Evolutionary conservation across 108 stramenopile genomes (phyloP).

Genomic region (Nitzschia palea): DNA sequence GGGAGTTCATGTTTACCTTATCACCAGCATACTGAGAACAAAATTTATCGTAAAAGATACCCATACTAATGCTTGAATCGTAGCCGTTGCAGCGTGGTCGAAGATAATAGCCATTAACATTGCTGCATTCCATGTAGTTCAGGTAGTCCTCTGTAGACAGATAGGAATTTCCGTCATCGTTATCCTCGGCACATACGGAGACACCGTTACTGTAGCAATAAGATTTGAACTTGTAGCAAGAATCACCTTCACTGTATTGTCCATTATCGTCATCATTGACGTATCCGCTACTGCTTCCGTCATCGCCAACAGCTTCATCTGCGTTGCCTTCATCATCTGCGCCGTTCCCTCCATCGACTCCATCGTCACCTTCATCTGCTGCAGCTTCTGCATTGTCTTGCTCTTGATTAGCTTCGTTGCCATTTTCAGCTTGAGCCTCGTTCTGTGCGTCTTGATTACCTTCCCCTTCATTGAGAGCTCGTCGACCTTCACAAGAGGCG

Average conservation of each 20-base stretch:
- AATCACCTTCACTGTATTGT: slow-evolving; percentile 5
- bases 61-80: slow-evolving; percentile 43
- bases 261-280: slow-evolving; percentile 25
- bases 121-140: slow-evolving; percentile 48
- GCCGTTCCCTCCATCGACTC: not conserved
- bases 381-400: slow-evolving; percentile 15
- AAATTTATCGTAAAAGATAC: slow-evolving; percentile 57
- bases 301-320: slow-evolving; percentile 12
- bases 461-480: slow-evolving; percentile 8
- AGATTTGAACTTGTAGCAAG: slow-evolving; percentile 23
- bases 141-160: slow-evolving; percentile 28
- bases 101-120: slow-evolving; percentile 45
- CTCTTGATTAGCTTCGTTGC: slow-evolving; percentile 23
- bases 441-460: slow-evolving; percentile 11
- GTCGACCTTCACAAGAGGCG: slow-evolving; percentile 26
- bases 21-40: slow-evolving; percentile 55
- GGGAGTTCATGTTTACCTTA: slow-evolving; percentile 39
- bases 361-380: slow-evolving; percentile 19
- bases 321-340: slow-evolving; percentile 11
- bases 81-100: slow-evolving; percentile 54
- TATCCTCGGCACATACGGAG: slow-evolving; percentile 28
- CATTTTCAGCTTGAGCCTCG: slow-evolving; percentile 18
- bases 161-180: slow-evolving; percentile 21
- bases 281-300: slow-evolving; percentile 1
- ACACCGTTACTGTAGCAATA: slow-evolving; percentile 34